These are phyloP conservation scores for Auricularia auricula-judae DNA, from an alignment of 768 basidiomycete species.

Conservation along the genomic window DNA sequence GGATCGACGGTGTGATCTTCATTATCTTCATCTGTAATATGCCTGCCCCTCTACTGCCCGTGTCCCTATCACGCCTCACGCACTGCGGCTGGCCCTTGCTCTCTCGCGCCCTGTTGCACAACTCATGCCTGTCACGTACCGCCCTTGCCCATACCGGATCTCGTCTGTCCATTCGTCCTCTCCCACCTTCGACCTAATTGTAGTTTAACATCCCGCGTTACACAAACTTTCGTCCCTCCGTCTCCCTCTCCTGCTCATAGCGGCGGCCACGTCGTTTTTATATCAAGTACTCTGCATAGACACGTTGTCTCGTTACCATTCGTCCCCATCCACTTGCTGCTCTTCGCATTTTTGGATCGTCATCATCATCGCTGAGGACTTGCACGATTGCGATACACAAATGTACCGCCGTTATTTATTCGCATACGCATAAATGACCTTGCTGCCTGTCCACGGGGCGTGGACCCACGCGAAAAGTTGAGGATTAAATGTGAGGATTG, in stretches of 20 bases:
- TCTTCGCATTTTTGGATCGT: background rate
- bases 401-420: background rate
- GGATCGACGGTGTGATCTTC: background rate
- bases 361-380: background rate
- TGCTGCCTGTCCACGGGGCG: background rate
- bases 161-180: background rate
- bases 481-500: background rate
- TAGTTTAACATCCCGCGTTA: background rate
- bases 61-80: background rate
- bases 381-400: background rate
- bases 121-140: background rate
- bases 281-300: background rate
- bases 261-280: background rate
- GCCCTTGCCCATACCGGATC: background rate
- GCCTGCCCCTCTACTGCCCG: background rate
- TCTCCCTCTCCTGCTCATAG: background rate
- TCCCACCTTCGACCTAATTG: background rate
- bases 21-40: background rate
- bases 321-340: background rate
- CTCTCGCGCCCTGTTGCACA: background rate
- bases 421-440: background rate
- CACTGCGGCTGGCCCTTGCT: background rate
- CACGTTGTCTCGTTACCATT: background rate
- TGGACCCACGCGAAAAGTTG: background rate
- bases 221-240: background rate